Evolutionary conservation across 805 yeast genomes (phyloP).

Genomic region (Starmerella vitae): DNA sequence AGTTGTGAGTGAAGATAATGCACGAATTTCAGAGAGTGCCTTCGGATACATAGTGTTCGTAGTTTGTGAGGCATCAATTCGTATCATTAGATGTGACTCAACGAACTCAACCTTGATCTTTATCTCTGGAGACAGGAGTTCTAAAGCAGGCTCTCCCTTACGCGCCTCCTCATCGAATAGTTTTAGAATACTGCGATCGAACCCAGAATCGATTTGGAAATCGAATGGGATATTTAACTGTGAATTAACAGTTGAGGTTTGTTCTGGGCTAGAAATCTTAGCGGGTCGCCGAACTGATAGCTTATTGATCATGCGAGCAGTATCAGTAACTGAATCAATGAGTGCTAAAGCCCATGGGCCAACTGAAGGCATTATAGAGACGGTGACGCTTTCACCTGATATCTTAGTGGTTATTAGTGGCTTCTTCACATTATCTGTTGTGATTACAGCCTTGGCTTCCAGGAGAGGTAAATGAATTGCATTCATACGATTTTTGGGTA

Average conservation of each 20-base stretch:
- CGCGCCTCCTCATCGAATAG: slow-evolving; percentile 21
- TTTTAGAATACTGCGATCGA: slow-evolving; percentile 16
- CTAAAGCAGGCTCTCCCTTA: slow-evolving; percentile 27
- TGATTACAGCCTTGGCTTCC: slow-evolving; percentile 15
- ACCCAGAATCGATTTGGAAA: slow-evolving; percentile 7
- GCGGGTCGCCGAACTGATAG: background rate
- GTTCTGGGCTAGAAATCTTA: background rate
- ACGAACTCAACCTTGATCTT: slow-evolving; percentile 41
- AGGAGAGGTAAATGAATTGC: slow-evolving; percentile 24
- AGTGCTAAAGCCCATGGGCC: slow-evolving; percentile 38
- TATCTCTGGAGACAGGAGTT: slow-evolving; percentile 64
- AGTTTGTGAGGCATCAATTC: slow-evolving; percentile 52
- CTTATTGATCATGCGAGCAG: slow-evolving; percentile 2
- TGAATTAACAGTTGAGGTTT: background rate
- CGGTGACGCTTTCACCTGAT: slow-evolving; percentile 23
- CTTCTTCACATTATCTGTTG: slow-evolving; percentile 4
- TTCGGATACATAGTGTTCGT: slow-evolving; percentile 55
- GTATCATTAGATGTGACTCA: slow-evolving; percentile 28
- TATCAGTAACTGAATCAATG: slow-evolving; percentile 31
- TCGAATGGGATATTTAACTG: slow-evolving; percentile 5
- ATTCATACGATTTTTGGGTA: slow-evolving; percentile 22
- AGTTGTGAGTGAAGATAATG: slow-evolving; percentile 18
- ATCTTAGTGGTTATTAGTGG: slow-evolving; percentile 15
- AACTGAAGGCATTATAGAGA: slow-evolving; percentile 22
- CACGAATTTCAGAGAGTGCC: slow-evolving; percentile 46